These are phyloP conservation scores for Nothomitra cinnamomea DNA, from an alignment of 2,329 filamentous ascomycete genomes.

Conservation along the genomic window DNA sequence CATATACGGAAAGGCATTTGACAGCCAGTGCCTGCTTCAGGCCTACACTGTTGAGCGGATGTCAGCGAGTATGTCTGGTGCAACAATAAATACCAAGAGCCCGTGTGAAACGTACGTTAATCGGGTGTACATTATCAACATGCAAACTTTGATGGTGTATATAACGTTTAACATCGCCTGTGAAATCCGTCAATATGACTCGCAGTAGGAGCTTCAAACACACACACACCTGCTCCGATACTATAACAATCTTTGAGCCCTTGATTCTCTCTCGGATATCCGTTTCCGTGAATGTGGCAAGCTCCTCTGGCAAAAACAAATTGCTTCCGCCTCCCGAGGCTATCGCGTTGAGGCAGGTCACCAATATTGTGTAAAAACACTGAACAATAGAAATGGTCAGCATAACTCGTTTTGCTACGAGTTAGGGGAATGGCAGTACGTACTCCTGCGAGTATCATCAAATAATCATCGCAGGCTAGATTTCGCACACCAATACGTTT, in stretches of 20 bases:
- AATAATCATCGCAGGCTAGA: slow-evolving; percentile 36
- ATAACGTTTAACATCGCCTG: neutral
- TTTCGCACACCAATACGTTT: slow-evolving; percentile 27
- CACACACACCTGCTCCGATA: slow-evolving; percentile 28
- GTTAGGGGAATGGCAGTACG: slow-evolving; percentile 38
- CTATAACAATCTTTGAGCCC: slow-evolving; percentile 45
- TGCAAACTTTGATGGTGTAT: slow-evolving; percentile 29
- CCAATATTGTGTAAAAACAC: slow-evolving; percentile 32
- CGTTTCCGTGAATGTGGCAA: slow-evolving; percentile 26
- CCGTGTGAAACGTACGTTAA: slow-evolving; percentile 27
- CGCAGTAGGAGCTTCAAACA: neutral
- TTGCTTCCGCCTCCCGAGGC: slow-evolving; percentile 38
- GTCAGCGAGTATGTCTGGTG: neutral
- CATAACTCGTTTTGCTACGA: slow-evolving; percentile 33
- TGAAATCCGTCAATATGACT: neutral
- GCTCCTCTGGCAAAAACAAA: slow-evolving; percentile 35
- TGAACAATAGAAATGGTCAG: neutral
- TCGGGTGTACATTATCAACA: slow-evolving; percentile 39
- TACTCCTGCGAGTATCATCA: slow-evolving; percentile 37
- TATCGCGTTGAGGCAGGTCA: slow-evolving; percentile 36
- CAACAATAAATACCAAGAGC: neutral
- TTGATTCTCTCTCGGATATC: slow-evolving; percentile 26
- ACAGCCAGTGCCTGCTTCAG: slow-evolving; percentile 31
- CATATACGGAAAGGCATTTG: slow-evolving; percentile 32
- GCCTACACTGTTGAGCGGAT: slow-evolving; percentile 21